These are phyloP conservation scores for Diutina scorzettiae DNA, from an alignment of 1,139 yeast genomes.

Conservation along the genomic window DNA sequence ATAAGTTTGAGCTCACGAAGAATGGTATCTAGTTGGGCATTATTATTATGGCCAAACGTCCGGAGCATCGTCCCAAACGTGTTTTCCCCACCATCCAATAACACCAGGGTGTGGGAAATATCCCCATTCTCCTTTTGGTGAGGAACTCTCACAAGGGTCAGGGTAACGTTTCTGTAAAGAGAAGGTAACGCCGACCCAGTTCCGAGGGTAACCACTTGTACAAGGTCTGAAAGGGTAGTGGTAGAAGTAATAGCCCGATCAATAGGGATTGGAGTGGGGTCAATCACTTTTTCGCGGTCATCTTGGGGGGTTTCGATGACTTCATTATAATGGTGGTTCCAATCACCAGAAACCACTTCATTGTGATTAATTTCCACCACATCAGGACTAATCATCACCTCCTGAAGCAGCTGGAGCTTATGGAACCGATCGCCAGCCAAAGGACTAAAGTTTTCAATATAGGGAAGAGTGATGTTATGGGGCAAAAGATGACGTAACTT, in stretches of 20 bases:
- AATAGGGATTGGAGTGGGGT: neutral
- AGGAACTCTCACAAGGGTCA: conserved; percentile 66
- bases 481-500: conserved; percentile 47
- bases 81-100: conserved; percentile 92
- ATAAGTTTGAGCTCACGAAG: conserved; percentile 50
- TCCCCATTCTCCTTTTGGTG: conserved; percentile 17
- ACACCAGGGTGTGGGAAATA: conserved; percentile 27
- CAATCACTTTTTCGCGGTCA: neutral
- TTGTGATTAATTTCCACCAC: conserved; percentile 16
- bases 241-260: neutral
- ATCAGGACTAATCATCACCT: conserved; percentile 16
- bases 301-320: conserved; percentile 8
- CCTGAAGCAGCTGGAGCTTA: conserved; percentile 24
- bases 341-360: conserved; percentile 15
- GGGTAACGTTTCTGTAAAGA: conserved; percentile 70
- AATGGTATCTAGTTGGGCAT: conserved; percentile 22
- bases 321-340: conserved; percentile 15
- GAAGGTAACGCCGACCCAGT: conserved; percentile 94
- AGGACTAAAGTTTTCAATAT: conserved; percentile 14
- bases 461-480: conserved; percentile 40
- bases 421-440: conserved; percentile 11
- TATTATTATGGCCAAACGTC: conserved; percentile 35
- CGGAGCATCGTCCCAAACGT: conserved; percentile 67
- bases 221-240: conserved; percentile 31
- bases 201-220: conserved; percentile 72